Base-by-base conservation (phyloP, 202 grass and related monocot species). In the Carex arenaria region DNA sequence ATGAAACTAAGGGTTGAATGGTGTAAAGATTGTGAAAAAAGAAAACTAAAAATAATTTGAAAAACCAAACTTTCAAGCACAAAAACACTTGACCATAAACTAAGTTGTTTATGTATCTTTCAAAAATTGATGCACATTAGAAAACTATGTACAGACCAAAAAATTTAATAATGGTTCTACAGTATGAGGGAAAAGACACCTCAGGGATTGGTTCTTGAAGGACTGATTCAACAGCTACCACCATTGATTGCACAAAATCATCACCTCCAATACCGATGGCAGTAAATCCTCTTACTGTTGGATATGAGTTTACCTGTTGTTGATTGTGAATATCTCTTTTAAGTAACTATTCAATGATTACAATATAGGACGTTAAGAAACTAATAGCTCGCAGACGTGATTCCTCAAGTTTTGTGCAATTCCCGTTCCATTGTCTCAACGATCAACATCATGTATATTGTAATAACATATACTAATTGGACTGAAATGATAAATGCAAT, bases 191-290 rank as follows among this genome's bases (percentile, higher is more conserved):
- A 4, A 56, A 77, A 84, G 38, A 89, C 85, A 98, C 92, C 92
- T 98, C 89, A 31, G 95, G 95, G 85, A 98, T 83, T 30, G 90
- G 83, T 81, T 94, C 89, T 74, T 91, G 92, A 82, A 97, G 89
- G 84, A 93, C 87, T 61, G 87, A 98, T 91, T 98, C 92, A 91
- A 98, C 92, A 78, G 90, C 90, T 43, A 93, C 89, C 72, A 95
- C 91, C 93, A 98, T 98, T 71, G 96, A 85, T 74, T 92, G 89
- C 53, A 98, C 96, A 95, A 98, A 98, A 88, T 98, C 93, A 85
- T 98, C 96, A 86, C 93, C 93, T 85, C 96, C 93, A 56, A 85
- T 92, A 85, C 93, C 96, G 80, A 98, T 98, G 87, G 96, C 89
- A 85, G 96, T 98, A 92, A 98, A 98, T 67, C 89, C 89, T 90